Base-by-base conservation (phyloP, 73 alveolate species). In the Paramecium octaurelia region DNA sequence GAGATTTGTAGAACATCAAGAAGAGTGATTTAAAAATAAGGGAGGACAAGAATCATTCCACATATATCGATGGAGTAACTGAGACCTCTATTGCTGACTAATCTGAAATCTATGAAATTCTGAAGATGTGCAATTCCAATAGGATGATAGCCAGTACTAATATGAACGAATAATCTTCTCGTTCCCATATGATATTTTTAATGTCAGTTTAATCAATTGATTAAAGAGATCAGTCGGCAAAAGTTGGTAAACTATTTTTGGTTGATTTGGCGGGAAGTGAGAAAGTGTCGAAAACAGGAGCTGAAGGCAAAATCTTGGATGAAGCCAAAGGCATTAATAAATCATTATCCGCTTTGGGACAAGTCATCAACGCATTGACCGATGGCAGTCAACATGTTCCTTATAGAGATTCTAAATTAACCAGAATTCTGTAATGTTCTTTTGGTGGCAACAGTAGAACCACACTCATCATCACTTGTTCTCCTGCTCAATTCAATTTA, bases 381-480 rank as follows among this genome's bases (percentile, higher is more conserved):
- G 99, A 97, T 93, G 98, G 98, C 1, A 96, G 94, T 76, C 71
- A 92, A 23, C 98, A 95, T 88, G 93, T 97, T 7, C 99, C 99
- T 9, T 97, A 97, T 92, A 88, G 99, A 92, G 98, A 97, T 57
- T 93, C 98, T 43, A 97, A 97, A 92, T 94, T 97, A 48, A 97
- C 99, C 11, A 96, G 99, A 88, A 93, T 98, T 14, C 92, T 98
- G 48, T 92, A 96, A 85, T 98, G 97, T 75, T 93, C 98, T 54
- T 93, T 98, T 27, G 99, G 99, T 75, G 99, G 99, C 40, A 98
- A 98, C 92, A 94, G 99, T 11, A 96, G 94, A 83, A 98, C 99
- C 1, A 95, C 98, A 58, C 93, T 98, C 4, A 97, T 98, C 88
- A 96, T 98, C 57, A 95, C 99, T 27, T 98, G 99, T 92, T 93